Percentiles rank a stretch among this genome's conserved stretches.
Conservation (phyloP, 1,284 basidiomycete species). For the Moesziomyces sp. region DNA sequence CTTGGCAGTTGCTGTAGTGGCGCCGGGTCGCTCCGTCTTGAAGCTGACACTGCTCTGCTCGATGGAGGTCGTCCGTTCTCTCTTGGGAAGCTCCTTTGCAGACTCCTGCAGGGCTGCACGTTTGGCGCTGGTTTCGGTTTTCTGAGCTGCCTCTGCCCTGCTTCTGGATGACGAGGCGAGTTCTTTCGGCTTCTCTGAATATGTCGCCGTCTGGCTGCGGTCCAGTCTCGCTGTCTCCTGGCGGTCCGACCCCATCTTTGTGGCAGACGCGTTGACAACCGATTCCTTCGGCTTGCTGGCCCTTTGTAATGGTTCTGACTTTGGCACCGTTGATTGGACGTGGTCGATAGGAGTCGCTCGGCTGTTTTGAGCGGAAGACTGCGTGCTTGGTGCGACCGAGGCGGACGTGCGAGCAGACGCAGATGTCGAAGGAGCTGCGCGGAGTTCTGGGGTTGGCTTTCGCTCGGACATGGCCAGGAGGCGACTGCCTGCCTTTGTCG, state of each 20-base stretch:
- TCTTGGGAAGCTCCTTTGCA: background rate
- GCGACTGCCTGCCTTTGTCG: conserved; percentile 42
- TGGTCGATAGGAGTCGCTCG: background rate
- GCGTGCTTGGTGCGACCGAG: background rate
- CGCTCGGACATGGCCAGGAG: conserved; percentile 31
- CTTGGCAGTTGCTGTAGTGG: background rate
- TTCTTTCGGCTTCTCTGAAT: background rate
- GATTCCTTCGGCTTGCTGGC: background rate
- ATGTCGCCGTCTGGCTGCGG: no score
- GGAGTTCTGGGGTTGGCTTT: conserved; percentile 14
- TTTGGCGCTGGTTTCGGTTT: background rate
- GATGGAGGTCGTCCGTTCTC: background rate
- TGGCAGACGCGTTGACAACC: no score
- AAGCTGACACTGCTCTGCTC: background rate
- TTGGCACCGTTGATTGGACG: background rate
- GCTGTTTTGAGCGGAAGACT: background rate
- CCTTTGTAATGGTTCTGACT: conserved; percentile 4
- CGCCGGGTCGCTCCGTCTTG: background rate
- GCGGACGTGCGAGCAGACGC: conserved; percentile 12
- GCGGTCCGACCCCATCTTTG: no score
- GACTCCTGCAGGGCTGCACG: background rate
- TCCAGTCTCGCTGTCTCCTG: no score
- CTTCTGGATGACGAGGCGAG: background rate
- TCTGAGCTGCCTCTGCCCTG: background rate
- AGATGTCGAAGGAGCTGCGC: background rate